Evolutionary conservation across 1,284 basidiomycete species (phyloP).

Genomic region (Pisolithus thermaeus): DNA sequence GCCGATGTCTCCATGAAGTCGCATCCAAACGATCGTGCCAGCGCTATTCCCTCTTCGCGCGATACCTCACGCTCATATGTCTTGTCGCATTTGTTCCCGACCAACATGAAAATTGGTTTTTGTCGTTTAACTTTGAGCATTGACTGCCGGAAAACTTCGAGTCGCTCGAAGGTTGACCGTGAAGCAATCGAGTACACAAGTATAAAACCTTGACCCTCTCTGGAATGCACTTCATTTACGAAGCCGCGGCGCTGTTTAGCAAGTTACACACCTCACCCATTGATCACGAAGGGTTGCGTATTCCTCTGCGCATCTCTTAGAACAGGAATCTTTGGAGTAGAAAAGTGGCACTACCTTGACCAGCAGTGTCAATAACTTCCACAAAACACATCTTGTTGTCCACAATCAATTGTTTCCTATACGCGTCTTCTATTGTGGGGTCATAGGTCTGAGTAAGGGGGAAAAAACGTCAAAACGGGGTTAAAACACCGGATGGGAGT

Average conservation of each 20-base stretch:
- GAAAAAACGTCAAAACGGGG: constrained; percentile 9
- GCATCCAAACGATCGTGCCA: constrained; percentile 87
- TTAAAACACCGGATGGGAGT: constrained; percentile 8
- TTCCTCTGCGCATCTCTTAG: constrained; percentile 59
- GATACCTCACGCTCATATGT: constrained; percentile 82
- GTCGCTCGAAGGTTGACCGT: constrained; percentile 88
- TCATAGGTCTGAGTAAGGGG: constrained; percentile 62
- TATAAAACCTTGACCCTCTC: constrained; percentile 98
- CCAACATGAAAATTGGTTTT: constrained; percentile 81
- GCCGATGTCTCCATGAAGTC: constrained; percentile 96
- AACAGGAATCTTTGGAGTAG: constrained; percentile 6
- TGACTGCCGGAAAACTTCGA: constrained; percentile 92
- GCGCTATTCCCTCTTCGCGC: constrained; percentile 78
- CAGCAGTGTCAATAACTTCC: constrained; percentile 91
- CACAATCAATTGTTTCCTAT: constrained; percentile 87
- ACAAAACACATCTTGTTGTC: constrained; percentile 90
- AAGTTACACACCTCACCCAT: constrained; percentile 82
- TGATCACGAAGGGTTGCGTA: constrained; percentile 97
- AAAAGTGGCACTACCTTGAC: constrained; percentile 65
- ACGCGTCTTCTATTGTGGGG: constrained; percentile 94
- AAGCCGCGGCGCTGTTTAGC: constrained; percentile 4
- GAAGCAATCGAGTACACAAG: constrained; percentile 98
- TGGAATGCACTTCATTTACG: constrained; percentile 29
- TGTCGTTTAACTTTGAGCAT: constrained; percentile 92
- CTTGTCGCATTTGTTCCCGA: constrained; percentile 92